Base-by-base conservation (phyloP, 1,139 yeast species). In the Candida sp. region DNA sequence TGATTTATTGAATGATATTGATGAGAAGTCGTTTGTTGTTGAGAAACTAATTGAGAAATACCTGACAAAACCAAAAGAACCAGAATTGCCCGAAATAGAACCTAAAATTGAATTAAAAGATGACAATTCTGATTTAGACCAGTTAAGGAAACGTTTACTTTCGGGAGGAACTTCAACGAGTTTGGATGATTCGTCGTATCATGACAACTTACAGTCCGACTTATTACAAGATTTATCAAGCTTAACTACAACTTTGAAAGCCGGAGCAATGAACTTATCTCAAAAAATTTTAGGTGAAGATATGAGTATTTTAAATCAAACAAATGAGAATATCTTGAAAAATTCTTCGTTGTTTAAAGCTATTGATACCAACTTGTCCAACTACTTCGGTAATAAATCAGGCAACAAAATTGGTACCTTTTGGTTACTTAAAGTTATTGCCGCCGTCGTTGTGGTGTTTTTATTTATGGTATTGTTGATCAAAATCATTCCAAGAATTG, bases 161-260 rank as follows among this genome's bases (percentile, higher is more conserved):
- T 51, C 68, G 1, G 60, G 61, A 2, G 64, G 63, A 4, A 46
- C 47, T n/a, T 27, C 44, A 3, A 38, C 45, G 38, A 43, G 11
- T 42, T 51, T 22, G 42, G 25, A 40, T 11, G 45, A 47, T 29
- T 34, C 45, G n/a, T 41, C 33, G n/a, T 70, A 70, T 52, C 77
- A 73, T 48, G 77, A 73, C 44, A 63, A 69, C 3, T 51, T 73
- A n/a, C 79, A 73, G 49, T 68, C 67, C 40, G 75, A 71, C 38
- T 60, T 73, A 6, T 55, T 72, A 21, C 56, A 53, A 35, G 79
- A 73, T 45, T 61, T 73, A 44, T 50, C 67, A 0, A 68, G 62
- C 25, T 57, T 73, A 44, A 74, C 77, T 0, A 45, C 65, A 2
- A 59, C 60, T 3, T 61, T 73, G 43, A 70, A 65, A 45, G 51